A percentile compares a stretch with the other conserved stretches of the same genome.
These are phyloP conservation scores for Mycena metata DNA, from an alignment of 768 basidiomycete genomes.

Conservation along the genomic window DNA sequence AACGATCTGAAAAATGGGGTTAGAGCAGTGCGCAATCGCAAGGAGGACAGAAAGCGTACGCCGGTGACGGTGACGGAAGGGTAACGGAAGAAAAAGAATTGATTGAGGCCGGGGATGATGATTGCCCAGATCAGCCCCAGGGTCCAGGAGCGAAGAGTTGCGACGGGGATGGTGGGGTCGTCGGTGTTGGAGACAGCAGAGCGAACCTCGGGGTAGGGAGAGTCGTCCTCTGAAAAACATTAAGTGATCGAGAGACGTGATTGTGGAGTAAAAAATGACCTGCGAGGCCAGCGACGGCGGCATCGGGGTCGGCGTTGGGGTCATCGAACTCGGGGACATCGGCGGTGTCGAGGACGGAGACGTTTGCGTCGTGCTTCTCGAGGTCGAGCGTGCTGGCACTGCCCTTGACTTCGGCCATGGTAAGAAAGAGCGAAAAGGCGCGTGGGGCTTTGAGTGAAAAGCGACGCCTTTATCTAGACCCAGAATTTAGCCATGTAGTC, in stretches of 20 bases:
- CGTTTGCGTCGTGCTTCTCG: conserved; percentile 25
- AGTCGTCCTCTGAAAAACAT: conserved; percentile 58
- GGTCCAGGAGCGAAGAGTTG: conserved; percentile 44
- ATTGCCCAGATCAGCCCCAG: neutral
- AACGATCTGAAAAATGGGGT: conserved; percentile 57
- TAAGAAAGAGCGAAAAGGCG: conserved; percentile 7
- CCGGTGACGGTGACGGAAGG: conserved; percentile 62
- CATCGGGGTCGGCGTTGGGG: conserved; percentile 47
- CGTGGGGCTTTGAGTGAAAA: neutral
- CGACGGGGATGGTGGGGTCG: conserved; percentile 60
- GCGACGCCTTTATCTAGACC: conserved; percentile 8
- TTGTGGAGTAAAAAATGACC: conserved; percentile 26
- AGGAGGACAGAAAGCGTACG: conserved; percentile 33
- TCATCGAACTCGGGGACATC: conserved; percentile 46
- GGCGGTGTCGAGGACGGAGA: conserved; percentile 30
- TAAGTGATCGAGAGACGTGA: neutral
- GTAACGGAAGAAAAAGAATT: conserved; percentile 70
- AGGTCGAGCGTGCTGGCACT: conserved; percentile 35
- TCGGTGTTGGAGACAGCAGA: conserved; percentile 70
- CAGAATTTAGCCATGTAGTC: neutral
- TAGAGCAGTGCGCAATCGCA: neutral
- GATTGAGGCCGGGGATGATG: conserved; percentile 56
- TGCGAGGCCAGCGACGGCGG: conserved; percentile 38
- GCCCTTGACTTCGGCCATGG: conserved; percentile 33
- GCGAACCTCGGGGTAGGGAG: conserved; percentile 69